phyloP scores from a whole-genome alignment of 306 rosid species.

The Pterocarpus macrocarpus region DNA sequence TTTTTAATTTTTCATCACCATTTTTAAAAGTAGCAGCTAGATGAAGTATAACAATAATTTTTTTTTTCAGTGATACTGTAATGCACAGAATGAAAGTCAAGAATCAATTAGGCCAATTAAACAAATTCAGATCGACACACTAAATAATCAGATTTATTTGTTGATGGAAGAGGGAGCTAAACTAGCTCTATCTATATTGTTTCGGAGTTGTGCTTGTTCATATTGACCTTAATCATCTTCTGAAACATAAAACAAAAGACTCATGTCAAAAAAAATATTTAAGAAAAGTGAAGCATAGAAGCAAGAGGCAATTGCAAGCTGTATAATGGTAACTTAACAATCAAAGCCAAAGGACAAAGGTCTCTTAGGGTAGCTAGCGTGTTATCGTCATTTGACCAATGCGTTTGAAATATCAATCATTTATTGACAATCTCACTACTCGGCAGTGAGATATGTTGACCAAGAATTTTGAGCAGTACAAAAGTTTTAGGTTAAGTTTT shows the following conservation, averaged over 20 bases:
- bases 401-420: constrained; percentile 39
- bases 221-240: no score
- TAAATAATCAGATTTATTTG: neutral
- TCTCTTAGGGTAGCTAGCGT: constrained; percentile 14
- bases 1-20: neutral
- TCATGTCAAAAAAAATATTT: no score
- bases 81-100: neutral
- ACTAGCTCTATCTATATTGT: neutral
- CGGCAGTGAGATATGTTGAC: no score
- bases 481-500: no score
- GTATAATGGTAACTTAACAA: constrained; percentile 12
- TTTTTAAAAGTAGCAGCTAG: neutral
- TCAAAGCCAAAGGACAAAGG: constrained; percentile 28
- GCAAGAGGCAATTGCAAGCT: constrained; percentile 2
- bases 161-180: neutral
- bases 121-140: neutral
- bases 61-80: no score
- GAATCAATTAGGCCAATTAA: neutral
- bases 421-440: neutral
- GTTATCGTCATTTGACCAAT: constrained; percentile 35
- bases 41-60: no score
- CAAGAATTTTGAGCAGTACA: no score
- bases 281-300: neutral
- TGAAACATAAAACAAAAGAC: no score
- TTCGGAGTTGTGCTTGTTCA: no score